Evolutionary conservation across 129 eudicot genomes (phyloP).

Genomic region (Artemisia tridentata): DNA sequence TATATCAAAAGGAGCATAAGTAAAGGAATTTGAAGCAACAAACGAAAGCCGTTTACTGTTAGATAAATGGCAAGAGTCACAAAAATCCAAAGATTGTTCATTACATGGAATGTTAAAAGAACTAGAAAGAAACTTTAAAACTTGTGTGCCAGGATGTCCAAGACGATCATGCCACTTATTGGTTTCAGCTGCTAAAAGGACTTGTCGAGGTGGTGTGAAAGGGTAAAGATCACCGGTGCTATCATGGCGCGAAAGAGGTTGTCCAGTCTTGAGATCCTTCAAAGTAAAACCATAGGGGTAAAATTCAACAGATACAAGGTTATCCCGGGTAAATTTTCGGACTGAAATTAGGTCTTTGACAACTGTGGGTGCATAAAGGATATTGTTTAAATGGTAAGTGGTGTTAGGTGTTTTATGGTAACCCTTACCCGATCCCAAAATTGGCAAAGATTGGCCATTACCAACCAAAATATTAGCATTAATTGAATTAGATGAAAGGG

Average conservation of each 20-base stretch:
- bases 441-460: background rate
- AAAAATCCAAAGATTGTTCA: background rate
- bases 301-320: background rate
- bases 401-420: background rate
- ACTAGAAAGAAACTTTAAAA: background rate
- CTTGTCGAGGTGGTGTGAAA: background rate
- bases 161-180: background rate
- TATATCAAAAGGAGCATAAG: background rate
- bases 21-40: background rate
- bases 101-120: background rate
- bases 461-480: background rate
- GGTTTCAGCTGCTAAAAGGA: too few species aligned
- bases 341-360: background rate
- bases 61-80: background rate
- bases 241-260: background rate
- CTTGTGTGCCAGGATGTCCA: background rate
- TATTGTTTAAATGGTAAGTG: background rate
- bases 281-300: background rate
- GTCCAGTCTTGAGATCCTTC: background rate
- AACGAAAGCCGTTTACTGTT: background rate
- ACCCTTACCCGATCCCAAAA: background rate
- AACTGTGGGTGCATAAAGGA: background rate
- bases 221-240: background rate
- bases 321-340: background rate
- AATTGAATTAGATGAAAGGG: background rate